Evolutionary conservation across 768 basidiomycete genomes (phyloP).

Genomic region (Auriscalpium microsporum): DNA sequence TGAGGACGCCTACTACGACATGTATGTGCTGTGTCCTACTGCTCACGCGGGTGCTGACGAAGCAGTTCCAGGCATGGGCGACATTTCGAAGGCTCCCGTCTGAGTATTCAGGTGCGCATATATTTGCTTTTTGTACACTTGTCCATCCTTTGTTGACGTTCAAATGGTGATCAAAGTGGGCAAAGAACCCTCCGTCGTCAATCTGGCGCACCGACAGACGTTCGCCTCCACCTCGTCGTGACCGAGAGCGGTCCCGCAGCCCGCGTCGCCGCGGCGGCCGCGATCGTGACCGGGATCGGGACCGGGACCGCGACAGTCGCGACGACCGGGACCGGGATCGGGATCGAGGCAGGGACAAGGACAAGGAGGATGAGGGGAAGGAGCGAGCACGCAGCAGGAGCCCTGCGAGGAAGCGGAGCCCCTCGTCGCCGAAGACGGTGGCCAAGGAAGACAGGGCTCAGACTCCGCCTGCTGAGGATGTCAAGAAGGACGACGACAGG

Average conservation of each 20-base stretch:
- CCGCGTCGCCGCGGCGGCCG: conserved; percentile 35
- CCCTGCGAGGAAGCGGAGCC: conserved; percentile 35
- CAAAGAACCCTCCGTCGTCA: conserved; percentile 76
- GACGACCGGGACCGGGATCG: conserved; percentile 33
- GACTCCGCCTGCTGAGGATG: conserved; percentile 45
- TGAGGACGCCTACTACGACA: conserved; percentile 78
- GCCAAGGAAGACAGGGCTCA: conserved; percentile 38
- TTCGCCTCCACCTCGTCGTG: conserved; percentile 36
- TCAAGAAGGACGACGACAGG: conserved; percentile 40
- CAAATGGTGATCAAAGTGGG: conserved; percentile 42
- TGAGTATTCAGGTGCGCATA: conserved; percentile 58
- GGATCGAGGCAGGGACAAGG: conserved; percentile 24
- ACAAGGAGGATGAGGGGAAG: conserved; percentile 14
- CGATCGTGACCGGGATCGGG: conserved; percentile 18
- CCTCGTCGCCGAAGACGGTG: conserved; percentile 33
- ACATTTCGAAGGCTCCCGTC: conserved; percentile 61
- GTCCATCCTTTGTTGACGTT: neutral
- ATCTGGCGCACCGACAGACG: conserved; percentile 60
- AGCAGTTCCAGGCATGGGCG: conserved; percentile 55
- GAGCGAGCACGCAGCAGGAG: conserved; percentile 36
- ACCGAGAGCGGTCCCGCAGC: conserved; percentile 43
- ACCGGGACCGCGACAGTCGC: conserved; percentile 26
- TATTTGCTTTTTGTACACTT: conserved; percentile 5
- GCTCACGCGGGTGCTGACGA: neutral
- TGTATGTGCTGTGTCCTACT: conserved; percentile 38